These are phyloP conservation scores for Salisapilia sapeloensis DNA, from an alignment of 352 stramenopile species.

Conservation along the genomic window DNA sequence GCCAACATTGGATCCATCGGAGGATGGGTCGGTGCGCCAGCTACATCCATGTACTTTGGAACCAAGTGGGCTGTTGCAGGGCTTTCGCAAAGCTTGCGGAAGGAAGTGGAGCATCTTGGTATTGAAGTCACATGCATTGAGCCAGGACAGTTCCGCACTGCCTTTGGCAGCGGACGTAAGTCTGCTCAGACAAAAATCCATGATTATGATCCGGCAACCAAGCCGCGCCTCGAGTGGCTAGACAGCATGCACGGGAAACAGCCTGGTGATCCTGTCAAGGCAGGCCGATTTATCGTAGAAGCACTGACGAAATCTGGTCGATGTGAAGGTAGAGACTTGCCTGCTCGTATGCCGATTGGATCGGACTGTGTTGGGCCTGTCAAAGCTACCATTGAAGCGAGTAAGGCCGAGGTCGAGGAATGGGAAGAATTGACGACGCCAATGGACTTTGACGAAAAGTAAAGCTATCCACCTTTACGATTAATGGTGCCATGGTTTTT, in stretches of 20 bases:
- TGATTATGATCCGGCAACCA: conserved; percentile 9
- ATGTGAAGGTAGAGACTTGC: conserved; percentile 10
- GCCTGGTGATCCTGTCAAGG: conserved; percentile 12
- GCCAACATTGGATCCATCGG: conserved; percentile 19
- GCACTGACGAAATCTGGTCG: conserved; percentile 17
- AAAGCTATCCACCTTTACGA: too few species aligned
- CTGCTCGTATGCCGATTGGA: conserved; percentile 9
- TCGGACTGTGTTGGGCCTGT: too few species aligned
- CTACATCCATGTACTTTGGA: conserved; percentile 14
- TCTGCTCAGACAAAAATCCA: conserved; percentile 6
- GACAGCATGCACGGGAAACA: conserved; percentile 12
- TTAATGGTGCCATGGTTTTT: too few species aligned
- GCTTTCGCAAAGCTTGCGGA: conserved; percentile 11
- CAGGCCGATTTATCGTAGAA: conserved; percentile 12
- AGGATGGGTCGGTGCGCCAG: conserved; percentile 11
- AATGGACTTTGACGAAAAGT: too few species aligned
- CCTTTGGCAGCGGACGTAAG: conserved; percentile 10
- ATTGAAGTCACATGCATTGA: conserved; percentile 24
- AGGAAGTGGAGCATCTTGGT: conserved; percentile 12
- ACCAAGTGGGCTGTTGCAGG: conserved; percentile 24
- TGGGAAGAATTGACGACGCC: too few species aligned
- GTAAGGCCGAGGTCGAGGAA: too few species aligned
- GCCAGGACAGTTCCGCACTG: conserved; percentile 16
- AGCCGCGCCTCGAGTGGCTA: conserved; percentile 10
- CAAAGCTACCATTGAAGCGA: too few species aligned